Base-by-base conservation (phyloP, 495 filamentous ascomycete species). In the Aspergillus panamensis region DNA sequence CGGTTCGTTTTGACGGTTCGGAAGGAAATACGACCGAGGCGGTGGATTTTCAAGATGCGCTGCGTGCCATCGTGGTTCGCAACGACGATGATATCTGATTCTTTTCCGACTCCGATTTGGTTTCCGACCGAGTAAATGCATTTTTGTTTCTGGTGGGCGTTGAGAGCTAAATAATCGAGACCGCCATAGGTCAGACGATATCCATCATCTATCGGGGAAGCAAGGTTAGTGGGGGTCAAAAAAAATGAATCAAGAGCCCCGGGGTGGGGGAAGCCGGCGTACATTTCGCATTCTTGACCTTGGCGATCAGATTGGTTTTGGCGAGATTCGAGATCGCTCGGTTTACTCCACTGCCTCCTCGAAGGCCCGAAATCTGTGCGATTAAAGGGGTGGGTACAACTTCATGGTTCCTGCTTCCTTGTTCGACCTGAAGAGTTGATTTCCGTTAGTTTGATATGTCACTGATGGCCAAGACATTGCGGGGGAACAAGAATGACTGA, bases 101-200 rank as follows among this genome's bases (percentile, higher is more conserved):
- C 94, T 75, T 99, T 99, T 63, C 94, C 94, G 8, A 97, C 90
- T 52, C 95, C 94, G 62, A 99, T 88, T 66, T 96, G 92, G 74
- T 88, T 93, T 49, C 94, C 94, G 21, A 96, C 90, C 56, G 87
- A 92, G 81, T 96, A 97, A 43, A 97, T 82, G 62, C 77, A 80
- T 52, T 84, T 83, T 56, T 84, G 79, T 65, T 87, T 88, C 17
- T 91, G 85, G 73, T 96, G 88, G 8, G 91, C 85, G 69, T 97
- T 87, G 52, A 99, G 82, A 9, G 94, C 90, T 14, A 97, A 85
- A 71, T 99, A 99, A 77, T 99, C 94, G 39, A 97, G 85, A 3
- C 94, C 94, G 61, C 94, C 94, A 73, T 97, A 97, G 20, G 93
- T 95, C 20, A 99, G 85, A 47, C 94, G 87, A 77, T 99, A 99